Evolutionary conservation across 805 yeast species (phyloP), one percentile per base, ranked within the genome.

Genomic region (Saccharomycopsis javanensis): DNA sequence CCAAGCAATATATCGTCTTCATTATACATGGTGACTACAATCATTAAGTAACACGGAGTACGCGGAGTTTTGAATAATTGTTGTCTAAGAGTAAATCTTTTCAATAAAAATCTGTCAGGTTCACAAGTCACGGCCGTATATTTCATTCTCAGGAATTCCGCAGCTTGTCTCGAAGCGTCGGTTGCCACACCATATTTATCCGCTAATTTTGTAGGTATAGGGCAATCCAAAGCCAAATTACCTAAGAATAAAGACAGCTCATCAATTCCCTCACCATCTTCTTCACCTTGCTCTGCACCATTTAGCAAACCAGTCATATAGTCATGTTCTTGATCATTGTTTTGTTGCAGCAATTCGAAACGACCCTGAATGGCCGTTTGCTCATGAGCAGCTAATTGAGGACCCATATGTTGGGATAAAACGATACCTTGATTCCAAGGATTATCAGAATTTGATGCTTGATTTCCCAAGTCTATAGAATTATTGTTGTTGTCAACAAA

Each of bases 151-250:
- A 53, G 35, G 23, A 60, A 60, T 37, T 60, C 62, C 3, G 60
- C 54, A 4, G 58, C 60, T 68, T 91, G 67, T 64, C 75, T 63
- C 64, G 72, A 18, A 10, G 34, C 30, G 18, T 56, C 53, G 11
- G 50, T 63, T 1, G 68, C 68, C 7, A 60, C 45, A 52, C 73
- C 68, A 64, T 78, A 84, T 64, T 79, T 79, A 48, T 72, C 70
- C 37, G 86, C 71, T 55, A 89, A 75, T 53, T 80, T 76, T 28
- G 79, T 78, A 15, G 95, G 83, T 1, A 89, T 90, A 7, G 96
- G 96, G 67, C 96, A 89, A 70, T 89, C 97, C 58, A 89, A 77
- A 33, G 90, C 88, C 67, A 90, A 79, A 66, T 90, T 89, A 57
- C 96, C 96, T 15, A 60, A 56, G 35, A 60, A 60, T n/a, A 58